Evolutionary conservation across 2,329 filamentous ascomycete species (phyloP), one percentile per base, ranked within the genome.

Genomic region (Cercospora sesami): DNA sequence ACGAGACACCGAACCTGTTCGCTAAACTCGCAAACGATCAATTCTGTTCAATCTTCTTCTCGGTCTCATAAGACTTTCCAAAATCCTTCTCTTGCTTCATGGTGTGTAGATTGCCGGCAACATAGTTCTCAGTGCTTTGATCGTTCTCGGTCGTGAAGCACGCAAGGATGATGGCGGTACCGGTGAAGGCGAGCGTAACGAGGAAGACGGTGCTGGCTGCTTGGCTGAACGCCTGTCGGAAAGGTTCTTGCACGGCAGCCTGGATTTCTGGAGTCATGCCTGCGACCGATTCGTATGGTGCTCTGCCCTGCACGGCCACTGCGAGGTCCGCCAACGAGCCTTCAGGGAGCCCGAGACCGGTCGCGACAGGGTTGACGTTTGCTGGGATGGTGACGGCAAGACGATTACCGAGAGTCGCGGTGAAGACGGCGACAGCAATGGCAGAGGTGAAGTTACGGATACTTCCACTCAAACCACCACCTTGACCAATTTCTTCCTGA

Each of bases 131-230:
- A n/a, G 69, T 72, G 39, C 66, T 69, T 64, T 71, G 69, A 60
- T 75, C 72, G 18, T 75, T 75, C 16, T 74, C 65, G 5, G 72
- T 74, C 6, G 72, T 75, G 59, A 75, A 75, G 45, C 68, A 73
- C 2, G 72, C 69, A n/a, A 74, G 45, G 31, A 75, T 71, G 42
- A 75, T 53, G 2, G 71, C 73, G 16, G 71, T 66, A 7, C 70
- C 72, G 10, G 72, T 71, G 53, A 75, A 75, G 7, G 70, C 73
- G 23, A 75, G 63, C 6, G 68, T 67, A 2, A 73, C 71, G 45
- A 74, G 63, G 57, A 75, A 74, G 0, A 75, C 72, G 5, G 73
- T 75, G 26, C 59, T 70, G 3, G 71, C 69, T 23, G 73, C 72
- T 4, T 68, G 48, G 30, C 57, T 63, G 64, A 73, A 72, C 2